phyloP scores from a whole-genome alignment of 306 rosid genomes.

The Vigna unguiculata region DNA sequence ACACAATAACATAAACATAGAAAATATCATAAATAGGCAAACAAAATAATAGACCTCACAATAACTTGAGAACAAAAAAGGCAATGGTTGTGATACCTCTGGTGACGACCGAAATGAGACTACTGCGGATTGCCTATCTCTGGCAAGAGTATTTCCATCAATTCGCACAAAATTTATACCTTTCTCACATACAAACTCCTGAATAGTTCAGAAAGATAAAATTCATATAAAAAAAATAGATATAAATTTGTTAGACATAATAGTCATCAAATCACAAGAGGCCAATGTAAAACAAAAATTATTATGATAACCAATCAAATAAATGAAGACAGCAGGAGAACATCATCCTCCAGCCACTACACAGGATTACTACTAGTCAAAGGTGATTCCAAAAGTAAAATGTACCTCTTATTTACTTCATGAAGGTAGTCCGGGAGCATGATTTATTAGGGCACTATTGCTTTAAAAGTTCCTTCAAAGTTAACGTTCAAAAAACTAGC shows the following conservation, averaged over 20 bases:
- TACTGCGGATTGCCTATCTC: slow-evolving; percentile 88
- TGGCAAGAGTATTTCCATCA: slow-evolving; percentile 90
- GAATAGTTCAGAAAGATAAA: slow-evolving; percentile 41
- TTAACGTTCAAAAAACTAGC: not conserved
- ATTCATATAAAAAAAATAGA: slow-evolving; percentile 17
- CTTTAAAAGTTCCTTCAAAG: not conserved
- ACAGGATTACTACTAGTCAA: not conserved
- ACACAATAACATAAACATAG: slow-evolving; percentile 15
- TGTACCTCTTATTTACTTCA: slow-evolving; percentile 26
- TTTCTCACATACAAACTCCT: slow-evolving; percentile 86
- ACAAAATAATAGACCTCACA: slow-evolving; percentile 2
- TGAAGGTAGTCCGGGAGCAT: slow-evolving; percentile 6
- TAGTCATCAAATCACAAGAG: slow-evolving; percentile 28
- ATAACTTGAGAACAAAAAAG: slow-evolving; percentile 26
- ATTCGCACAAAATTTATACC: slow-evolving; percentile 83
- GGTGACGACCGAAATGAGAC: slow-evolving; percentile 71
- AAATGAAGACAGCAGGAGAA: slow-evolving; percentile 1
- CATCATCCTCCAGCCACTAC: slow-evolving; percentile 2
- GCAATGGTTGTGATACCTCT: slow-evolving; percentile 56
- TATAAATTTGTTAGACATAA: slow-evolving; percentile 4
- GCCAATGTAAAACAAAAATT: slow-evolving; percentile 11
- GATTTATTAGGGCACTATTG: not conserved
- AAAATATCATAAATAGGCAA: not conserved
- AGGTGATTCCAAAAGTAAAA: slow-evolving; percentile 34
- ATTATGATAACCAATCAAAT: slow-evolving; percentile 4